Conservation (phyloP, 2,329 filamentous ascomycete species). For the Neoscytalidium dimidiatum region DNA sequence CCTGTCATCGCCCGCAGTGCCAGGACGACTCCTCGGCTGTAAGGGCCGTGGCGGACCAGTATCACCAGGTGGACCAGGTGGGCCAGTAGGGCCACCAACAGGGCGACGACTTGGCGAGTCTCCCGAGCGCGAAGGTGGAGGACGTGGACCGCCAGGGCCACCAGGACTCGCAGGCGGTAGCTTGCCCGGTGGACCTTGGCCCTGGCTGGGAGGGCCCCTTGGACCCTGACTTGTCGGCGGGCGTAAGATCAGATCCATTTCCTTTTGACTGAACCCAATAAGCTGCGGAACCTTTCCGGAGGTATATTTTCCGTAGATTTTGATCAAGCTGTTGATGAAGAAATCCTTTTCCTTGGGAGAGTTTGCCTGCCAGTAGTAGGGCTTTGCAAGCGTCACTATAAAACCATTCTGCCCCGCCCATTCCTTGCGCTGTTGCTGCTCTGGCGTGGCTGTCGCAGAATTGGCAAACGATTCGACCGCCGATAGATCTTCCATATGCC, state of each 20-base stretch:
- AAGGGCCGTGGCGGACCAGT: conserved; percentile 8
- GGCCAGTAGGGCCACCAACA: background rate
- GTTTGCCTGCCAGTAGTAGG: conserved; percentile 95
- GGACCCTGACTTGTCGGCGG: conserved; percentile 13
- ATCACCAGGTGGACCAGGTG: background rate
- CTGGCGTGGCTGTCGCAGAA: conserved; percentile 57
- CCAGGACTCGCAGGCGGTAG: conserved; percentile 22
- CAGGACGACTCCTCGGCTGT: conserved; percentile 26
- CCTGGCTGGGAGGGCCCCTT: conserved; percentile 17
- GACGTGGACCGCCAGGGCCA: conserved; percentile 11
- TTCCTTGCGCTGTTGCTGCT: conserved; percentile 63
- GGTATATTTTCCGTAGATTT: conserved; percentile 96
- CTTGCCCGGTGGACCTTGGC: background rate
- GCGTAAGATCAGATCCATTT: conserved; percentile 74
- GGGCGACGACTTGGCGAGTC: conserved; percentile 14
- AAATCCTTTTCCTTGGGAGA: conserved; percentile 97
- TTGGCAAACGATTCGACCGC: conserved; percentile 80
- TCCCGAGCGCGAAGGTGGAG: conserved; percentile 17
- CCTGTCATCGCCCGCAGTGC: conserved; percentile 33
- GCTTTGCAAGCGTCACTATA: conserved; percentile 83
- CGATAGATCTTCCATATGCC: conserved; percentile 89
- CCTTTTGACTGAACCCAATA: conserved; percentile 77
- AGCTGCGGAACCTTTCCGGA: conserved; percentile 79
- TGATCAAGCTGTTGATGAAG: conserved; percentile 93
- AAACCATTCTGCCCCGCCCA: conserved; percentile 88